phyloP scores from a whole-genome alignment of 164 flowering plant genomes.

The Umbilicus rupestris region DNA sequence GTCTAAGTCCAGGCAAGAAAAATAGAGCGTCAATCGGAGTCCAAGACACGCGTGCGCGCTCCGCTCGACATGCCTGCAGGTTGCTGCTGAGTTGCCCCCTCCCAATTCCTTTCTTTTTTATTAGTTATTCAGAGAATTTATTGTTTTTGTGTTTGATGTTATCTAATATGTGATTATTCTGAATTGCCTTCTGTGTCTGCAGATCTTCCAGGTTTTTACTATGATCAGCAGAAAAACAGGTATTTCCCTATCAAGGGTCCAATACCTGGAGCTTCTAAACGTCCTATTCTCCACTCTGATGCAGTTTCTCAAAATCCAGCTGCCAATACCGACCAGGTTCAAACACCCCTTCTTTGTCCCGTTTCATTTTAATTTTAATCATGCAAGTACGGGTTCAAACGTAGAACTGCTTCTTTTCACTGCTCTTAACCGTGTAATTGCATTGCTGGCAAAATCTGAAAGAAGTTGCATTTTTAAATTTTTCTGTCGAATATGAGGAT shows the following conservation, averaged over 20 bases:
- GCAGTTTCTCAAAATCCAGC: neutral
- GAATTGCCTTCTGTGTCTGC: neutral
- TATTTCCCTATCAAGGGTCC: slow-evolving; percentile 79
- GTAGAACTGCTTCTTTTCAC: no score
- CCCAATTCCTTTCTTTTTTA: neutral
- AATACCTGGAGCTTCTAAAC: slow-evolving; percentile 54
- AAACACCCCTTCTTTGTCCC: neutral
- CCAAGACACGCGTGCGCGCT: no score
- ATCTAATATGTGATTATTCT: neutral
- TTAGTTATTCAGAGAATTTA: neutral
- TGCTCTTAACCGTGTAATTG: no score
- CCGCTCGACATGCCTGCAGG: neutral
- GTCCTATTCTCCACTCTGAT: neutral
- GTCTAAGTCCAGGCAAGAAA: no score
- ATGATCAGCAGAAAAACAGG: slow-evolving; percentile 73
- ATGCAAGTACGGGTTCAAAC: neutral
- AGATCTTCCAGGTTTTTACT: slow-evolving; percentile 89
- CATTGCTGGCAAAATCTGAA: no score
- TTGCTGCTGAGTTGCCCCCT: neutral
- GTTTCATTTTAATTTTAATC: neutral
- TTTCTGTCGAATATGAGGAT: no score
- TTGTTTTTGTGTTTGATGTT: neutral
- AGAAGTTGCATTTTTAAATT: no score
- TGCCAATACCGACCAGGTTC: neutral
- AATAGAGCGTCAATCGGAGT: no score